A percentile compares a stretch with the other conserved stretches of the same genome.
These are phyloP conservation scores for Trypanosoma boissoni DNA, from an alignment of 208 protist species.

Conservation along the genomic window DNA sequence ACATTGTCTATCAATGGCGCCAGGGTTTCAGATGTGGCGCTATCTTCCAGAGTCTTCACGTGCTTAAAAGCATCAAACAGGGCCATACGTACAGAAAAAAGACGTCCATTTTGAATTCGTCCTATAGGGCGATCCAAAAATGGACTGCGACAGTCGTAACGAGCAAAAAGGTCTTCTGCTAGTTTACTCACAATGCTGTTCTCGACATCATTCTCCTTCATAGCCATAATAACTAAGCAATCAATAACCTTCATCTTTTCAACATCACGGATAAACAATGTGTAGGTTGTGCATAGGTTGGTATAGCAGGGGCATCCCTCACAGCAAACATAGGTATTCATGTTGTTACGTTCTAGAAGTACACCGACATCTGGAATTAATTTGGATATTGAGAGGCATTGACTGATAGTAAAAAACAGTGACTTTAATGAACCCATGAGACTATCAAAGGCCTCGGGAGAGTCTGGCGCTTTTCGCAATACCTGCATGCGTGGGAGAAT, in stretches of 20 bases:
- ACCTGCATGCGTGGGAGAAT: slow-evolving; percentile 32
- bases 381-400: slow-evolving; percentile 26
- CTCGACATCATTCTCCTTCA: slow-evolving; percentile 58
- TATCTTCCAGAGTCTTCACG: slow-evolving; percentile 33
- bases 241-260: slow-evolving; percentile 81
- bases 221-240: slow-evolving; percentile 66
- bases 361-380: slow-evolving; percentile 24
- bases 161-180: slow-evolving; percentile 45
- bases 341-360: slow-evolving; percentile 28
- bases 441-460: slow-evolving; percentile 31
- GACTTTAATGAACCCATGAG: slow-evolving; percentile 60
- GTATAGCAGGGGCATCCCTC: slow-evolving; percentile 65
- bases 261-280: slow-evolving; percentile 66
- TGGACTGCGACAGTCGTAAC: slow-evolving; percentile 55
- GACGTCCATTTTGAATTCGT: slow-evolving; percentile 63
- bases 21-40: slow-evolving; percentile 14
- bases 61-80: slow-evolving; percentile 56
- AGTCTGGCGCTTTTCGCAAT: slow-evolving; percentile 43
- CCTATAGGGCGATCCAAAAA: slow-evolving; percentile 47
- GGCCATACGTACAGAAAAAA: slow-evolving; percentile 57
- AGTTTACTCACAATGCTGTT: slow-evolving; percentile 40
- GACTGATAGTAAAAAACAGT: slow-evolving; percentile 62
- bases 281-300: slow-evolving; percentile 46
- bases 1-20: slow-evolving; percentile 37
- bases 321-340: slow-evolving; percentile 70